phyloP scores from a whole-genome alignment of 78 protist genomes.

The Tieghemostelium lacteum region DNA sequence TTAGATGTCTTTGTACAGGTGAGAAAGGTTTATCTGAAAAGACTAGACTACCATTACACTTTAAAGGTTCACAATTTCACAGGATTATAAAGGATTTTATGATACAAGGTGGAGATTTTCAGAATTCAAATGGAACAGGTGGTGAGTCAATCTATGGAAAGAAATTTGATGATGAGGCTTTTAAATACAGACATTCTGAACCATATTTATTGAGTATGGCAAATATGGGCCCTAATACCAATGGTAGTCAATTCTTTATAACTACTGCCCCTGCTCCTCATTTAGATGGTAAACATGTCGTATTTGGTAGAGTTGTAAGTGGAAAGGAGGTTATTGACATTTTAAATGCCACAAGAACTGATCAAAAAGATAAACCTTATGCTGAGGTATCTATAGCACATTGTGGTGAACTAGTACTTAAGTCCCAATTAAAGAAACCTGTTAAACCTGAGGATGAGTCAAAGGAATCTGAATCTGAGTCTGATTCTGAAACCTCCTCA shows the following conservation, averaged over 20 bases:
- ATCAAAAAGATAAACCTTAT: constrained; percentile 64
- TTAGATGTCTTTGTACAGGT: constrained; percentile 89
- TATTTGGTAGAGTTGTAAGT: constrained; percentile 91
- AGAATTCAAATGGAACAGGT: constrained; percentile 96
- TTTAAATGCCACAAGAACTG: constrained; percentile 53
- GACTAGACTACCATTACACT: constrained; percentile 75
- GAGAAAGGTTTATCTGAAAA: constrained; percentile 87
- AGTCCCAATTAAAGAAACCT: not conserved
- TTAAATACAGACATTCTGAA: constrained; percentile 87
- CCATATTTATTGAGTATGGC: constrained; percentile 96
- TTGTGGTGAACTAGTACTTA: constrained; percentile 80
- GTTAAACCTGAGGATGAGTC: constrained; percentile 4
- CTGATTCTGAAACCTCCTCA: constrained; percentile 1
- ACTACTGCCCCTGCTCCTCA: constrained; percentile 90
- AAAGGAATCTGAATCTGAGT: not conserved
- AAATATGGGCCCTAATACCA: constrained; percentile 93
- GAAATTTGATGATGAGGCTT: constrained; percentile 90
- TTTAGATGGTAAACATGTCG: constrained; percentile 98
- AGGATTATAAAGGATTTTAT: constrained; percentile 94
- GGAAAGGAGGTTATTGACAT: constrained; percentile 64
- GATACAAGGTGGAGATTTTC: constrained; percentile 93
- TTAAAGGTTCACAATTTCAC: constrained; percentile 92
- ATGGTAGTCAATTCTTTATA: constrained; percentile 93
- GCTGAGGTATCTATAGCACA: constrained; percentile 73
- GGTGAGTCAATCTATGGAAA: constrained; percentile 98